A percentile compares a stretch with the other conserved stretches of the same genome.
Conservation (phyloP, 805 yeast genomes). For the Starmerella stellata region DNA sequence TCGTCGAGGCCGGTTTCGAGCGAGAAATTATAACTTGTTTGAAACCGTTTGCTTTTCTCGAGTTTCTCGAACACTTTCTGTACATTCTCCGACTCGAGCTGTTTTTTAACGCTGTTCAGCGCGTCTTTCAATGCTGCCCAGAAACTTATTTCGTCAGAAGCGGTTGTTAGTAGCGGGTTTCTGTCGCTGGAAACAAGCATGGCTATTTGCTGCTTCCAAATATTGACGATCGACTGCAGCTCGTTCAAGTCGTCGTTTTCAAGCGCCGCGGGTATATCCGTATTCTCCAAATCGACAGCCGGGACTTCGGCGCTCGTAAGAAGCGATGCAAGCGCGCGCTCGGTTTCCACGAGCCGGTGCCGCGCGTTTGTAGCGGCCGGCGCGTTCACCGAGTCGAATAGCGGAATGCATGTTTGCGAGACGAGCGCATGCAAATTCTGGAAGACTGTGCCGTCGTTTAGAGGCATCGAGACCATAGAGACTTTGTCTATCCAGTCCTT, state of each 20-base stretch:
- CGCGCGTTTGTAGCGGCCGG: slow-evolving; percentile 8
- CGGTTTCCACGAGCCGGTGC: slow-evolving; percentile 13
- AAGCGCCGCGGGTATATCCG: slow-evolving; percentile 4
- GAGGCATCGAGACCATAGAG: slow-evolving; percentile 5
- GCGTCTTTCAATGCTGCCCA: slow-evolving; percentile 61
- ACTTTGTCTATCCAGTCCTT: slow-evolving; percentile 7
- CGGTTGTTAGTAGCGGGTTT: slow-evolving; percentile 37
- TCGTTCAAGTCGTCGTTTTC: slow-evolving; percentile 36
- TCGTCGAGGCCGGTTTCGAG: slow-evolving; percentile 54
- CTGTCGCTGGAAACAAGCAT: slow-evolving; percentile 36
- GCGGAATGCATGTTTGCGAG: slow-evolving; percentile 47
- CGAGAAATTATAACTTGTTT: slow-evolving; percentile 52
- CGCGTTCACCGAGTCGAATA: slow-evolving; percentile 33
- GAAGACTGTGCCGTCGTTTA: slow-evolving; percentile 3
- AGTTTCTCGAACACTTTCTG: slow-evolving; percentile 41
- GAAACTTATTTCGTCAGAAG: slow-evolving; percentile 53
- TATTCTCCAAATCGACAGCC: slow-evolving; percentile 5
- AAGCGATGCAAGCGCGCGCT: slow-evolving; percentile 10
- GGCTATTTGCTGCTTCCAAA: slow-evolving; percentile 54
- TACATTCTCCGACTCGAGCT: slow-evolving; percentile 38
- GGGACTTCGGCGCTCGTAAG: slow-evolving; percentile 8
- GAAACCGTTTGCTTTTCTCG: slow-evolving; percentile 57
- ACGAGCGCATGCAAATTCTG: slow-evolving; percentile 37
- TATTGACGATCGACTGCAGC: slow-evolving; percentile 50
- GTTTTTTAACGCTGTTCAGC: slow-evolving; percentile 36